Evolutionary conservation across 805 yeast species (phyloP).

Genomic region (Spathaspora hagerdaliae): DNA sequence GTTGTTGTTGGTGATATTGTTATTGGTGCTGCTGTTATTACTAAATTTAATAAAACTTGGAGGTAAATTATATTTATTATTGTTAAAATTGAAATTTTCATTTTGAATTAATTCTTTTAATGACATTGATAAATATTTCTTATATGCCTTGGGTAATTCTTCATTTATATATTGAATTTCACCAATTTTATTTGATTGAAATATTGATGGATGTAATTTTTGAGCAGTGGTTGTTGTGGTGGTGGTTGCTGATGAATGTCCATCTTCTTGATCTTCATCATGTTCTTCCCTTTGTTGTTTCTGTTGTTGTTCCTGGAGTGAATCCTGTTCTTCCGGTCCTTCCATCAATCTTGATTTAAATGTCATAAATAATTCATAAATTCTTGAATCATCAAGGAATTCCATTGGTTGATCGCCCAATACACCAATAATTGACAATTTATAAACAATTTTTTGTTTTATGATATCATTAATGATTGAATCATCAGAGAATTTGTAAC

Average conservation of each 20-base stretch:
- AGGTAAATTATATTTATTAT: conserved; percentile 20
- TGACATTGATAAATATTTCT: conserved; percentile 16
- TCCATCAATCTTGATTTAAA: conserved; percentile 25
- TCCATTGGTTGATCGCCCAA: conserved; percentile 31
- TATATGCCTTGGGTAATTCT: conserved; percentile 15
- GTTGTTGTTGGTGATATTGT: not conserved
- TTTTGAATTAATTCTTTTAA: conserved; percentile 21
- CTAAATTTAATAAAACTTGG: conserved; percentile 24
- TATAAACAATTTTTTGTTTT: conserved; percentile 28
- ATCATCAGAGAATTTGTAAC: conserved; percentile 22
- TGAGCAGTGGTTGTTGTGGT: not conserved
- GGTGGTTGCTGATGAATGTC: not conserved
- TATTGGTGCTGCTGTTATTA: not conserved
- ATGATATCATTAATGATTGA: conserved; percentile 27
- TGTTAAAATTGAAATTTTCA: conserved; percentile 14
- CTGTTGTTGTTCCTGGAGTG: not conserved
- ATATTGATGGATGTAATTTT: not conserved
- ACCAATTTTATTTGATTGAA: conserved; percentile 10
- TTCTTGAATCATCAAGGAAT: conserved; percentile 20
- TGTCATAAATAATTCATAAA: conserved; percentile 26
- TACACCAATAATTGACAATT: conserved; percentile 31
- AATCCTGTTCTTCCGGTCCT: not conserved
- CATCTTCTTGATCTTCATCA: not conserved
- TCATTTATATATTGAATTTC: conserved; percentile 12
- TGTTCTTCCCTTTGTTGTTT: not conserved